Evolutionary conservation across 1,284 basidiomycete genomes (phyloP).

Genomic region (Sporisorium graminicola): DNA sequence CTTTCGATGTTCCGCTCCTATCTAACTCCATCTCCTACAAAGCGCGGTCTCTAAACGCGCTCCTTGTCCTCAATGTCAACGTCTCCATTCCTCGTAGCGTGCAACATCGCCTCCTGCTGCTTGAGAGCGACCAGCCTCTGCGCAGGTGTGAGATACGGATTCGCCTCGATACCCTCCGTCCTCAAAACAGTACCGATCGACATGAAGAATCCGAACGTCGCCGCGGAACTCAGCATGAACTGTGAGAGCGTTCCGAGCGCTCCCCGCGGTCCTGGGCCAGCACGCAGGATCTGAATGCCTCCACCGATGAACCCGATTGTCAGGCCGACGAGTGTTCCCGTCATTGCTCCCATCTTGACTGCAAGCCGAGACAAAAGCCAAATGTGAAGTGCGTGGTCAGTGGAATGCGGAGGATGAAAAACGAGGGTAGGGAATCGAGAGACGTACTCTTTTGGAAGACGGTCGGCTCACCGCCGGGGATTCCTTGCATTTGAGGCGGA

Average conservation of each 20-base stretch:
- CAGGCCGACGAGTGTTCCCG: constrained; percentile 65
- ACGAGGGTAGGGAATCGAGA: neutral
- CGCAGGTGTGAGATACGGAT: constrained; percentile 27
- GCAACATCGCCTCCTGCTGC: constrained; percentile 28
- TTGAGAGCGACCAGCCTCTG: constrained; percentile 27
- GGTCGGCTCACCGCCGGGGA: constrained; percentile 46
- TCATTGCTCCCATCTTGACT: constrained; percentile 68
- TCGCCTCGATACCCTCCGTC: constrained; percentile 52
- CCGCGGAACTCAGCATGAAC: constrained; percentile 65
- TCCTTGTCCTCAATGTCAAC: constrained; percentile 20
- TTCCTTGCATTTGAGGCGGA: constrained; percentile 47
- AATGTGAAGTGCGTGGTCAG: neutral
- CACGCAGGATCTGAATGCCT: constrained; percentile 64
- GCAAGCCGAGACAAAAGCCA: constrained; percentile 2
- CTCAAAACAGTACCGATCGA: constrained; percentile 66
- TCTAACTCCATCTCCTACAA: neutral
- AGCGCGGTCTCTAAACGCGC: neutral
- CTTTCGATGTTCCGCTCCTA: too few relatives aligned
- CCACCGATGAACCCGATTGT: constrained; percentile 68
- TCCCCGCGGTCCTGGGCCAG: constrained; percentile 63
- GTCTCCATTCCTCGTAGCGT: constrained; percentile 3
- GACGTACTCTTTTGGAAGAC: constrained; percentile 54
- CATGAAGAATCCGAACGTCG: constrained; percentile 68
- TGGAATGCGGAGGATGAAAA: neutral
- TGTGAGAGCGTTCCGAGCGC: constrained; percentile 61